Evolutionary conservation across 129 eudicot genomes (phyloP), one percentile per base, ranked within the genome.

Genomic region (Lactuca sativa): DNA sequence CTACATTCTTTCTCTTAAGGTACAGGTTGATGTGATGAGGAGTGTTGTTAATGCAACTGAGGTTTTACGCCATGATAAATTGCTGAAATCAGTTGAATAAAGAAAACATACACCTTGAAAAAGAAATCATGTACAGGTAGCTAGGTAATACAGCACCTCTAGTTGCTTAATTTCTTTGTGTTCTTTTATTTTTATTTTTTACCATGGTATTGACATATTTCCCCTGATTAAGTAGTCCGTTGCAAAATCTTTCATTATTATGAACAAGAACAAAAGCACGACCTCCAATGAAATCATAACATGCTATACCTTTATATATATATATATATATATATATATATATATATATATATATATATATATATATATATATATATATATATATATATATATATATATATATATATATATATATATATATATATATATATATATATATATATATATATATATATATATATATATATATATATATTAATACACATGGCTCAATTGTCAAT

Each of bases 1-100:
- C 71, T 90, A 90, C 54, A 75, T 87, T 11, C 37, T 78, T 47
- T 87, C 90, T 5, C 82, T 90, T 12, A 58, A 80, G 10, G 84
- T 84, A 74, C 97, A 90, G 63, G 97, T 87, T 53, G 86, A 90
- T 75, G 86, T 85, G 51, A 90, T 90, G 97, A 77, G 86, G 63
- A 77, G 70, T 58, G 75, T 90, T 38, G 90, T 81, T 32, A 60
- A 64, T 77, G 83, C 87, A 69, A 61, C 85, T 34, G 80, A 77
- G 47, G 43, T 66, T 43, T 73, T 82, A 74, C 69, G 74, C 64
- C 36, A 48, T 64, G 56, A 16, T 32, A 52, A 62, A 8, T 56
- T 56, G 73, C 6, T 56, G 60, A 74, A 65, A 66, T 43, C 31
- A 8, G 79, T 55, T 64, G 51, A 56, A 74, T 57, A 55, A 64